A percentile compares a stretch with the other conserved stretches of the same genome.
Evolutionary conservation across 2,329 filamentous ascomycete species (phyloP).

Genomic region (Alternaria hordeiaustralica): DNA sequence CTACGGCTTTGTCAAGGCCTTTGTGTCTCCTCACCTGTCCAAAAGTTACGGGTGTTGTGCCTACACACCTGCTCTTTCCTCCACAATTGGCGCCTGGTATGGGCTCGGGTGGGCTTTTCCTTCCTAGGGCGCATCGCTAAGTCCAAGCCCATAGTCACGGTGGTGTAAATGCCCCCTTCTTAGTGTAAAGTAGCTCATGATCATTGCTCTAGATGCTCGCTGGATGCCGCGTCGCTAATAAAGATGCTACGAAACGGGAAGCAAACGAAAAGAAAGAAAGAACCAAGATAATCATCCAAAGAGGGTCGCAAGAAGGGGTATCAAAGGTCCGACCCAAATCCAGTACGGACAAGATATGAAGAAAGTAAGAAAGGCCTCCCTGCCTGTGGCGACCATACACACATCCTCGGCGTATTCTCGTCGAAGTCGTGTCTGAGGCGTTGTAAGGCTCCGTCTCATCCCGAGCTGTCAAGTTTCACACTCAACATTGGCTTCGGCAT

Average conservation of each 20-base stretch:
- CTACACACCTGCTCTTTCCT: too few relatives aligned
- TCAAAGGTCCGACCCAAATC: constrained; percentile 39
- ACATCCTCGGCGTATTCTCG: not conserved
- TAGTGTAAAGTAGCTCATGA: not conserved
- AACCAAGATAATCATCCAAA: not conserved
- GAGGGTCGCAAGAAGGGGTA: constrained; percentile 29
- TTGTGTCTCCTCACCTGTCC: too few relatives aligned
- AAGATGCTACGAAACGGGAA: not conserved
- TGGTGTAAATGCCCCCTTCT: not conserved
- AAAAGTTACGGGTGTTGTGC: too few relatives aligned
- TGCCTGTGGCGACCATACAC: not conserved
- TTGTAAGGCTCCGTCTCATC: not conserved
- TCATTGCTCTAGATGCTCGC: not conserved
- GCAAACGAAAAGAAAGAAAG: not conserved
- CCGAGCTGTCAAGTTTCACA: constrained; percentile 11
- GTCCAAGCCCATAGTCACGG: too few relatives aligned
- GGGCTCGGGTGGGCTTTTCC: too few relatives aligned
- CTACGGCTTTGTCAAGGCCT: too few relatives aligned
- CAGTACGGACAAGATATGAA: constrained; percentile 4
- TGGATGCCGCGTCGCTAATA: not conserved
- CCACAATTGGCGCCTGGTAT: too few relatives aligned
- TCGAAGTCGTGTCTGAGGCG: not conserved
- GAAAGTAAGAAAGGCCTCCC: not conserved
- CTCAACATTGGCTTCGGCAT: not conserved
- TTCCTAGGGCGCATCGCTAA: too few relatives aligned